Conservation (phyloP, 805 yeast species). For the Trichomonascus vanleenenianus region DNA sequence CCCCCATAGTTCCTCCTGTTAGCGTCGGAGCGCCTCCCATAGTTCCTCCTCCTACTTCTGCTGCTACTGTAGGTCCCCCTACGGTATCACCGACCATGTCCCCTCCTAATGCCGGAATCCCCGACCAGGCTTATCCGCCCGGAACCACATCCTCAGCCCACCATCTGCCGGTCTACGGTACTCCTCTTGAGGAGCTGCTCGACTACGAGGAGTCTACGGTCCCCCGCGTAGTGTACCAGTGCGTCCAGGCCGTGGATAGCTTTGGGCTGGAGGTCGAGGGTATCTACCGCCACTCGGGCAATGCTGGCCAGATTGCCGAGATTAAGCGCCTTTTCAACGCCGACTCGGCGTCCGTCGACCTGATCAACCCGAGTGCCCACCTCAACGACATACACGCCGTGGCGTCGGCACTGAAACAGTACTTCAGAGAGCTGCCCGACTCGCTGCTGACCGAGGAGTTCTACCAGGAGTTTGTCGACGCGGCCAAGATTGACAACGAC, state of each 20-base stretch:
- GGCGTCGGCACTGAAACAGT: conserved; percentile 79
- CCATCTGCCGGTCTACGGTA: conserved; percentile 60
- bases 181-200: conserved; percentile 68
- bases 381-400: conserved; percentile 79
- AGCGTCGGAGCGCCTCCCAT: no score
- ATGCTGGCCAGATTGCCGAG: conserved; percentile 63
- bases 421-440: conserved; percentile 79
- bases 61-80: no score
- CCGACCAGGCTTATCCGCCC: conserved; percentile 24
- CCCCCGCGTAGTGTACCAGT: conserved; percentile 81
- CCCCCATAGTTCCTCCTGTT: no score
- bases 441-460: conserved; percentile 67
- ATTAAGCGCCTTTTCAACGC: conserved; percentile 53
- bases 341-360: conserved; percentile 52
- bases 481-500: conserved; percentile 59
- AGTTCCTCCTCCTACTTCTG: no score
- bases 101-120: conserved; percentile 1
- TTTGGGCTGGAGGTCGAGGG: conserved; percentile 86
- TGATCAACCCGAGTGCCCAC: conserved; percentile 48
- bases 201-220: conserved; percentile 85
- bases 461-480: conserved; percentile 55
- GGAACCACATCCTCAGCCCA: conserved; percentile 22
- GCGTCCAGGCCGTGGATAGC: conserved; percentile 77
- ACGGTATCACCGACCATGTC: no score
- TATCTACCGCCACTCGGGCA: conserved; percentile 80